Base-by-base conservation (phyloP, 176 grass and related monocot species). In the Carex myosuroides region DNA sequence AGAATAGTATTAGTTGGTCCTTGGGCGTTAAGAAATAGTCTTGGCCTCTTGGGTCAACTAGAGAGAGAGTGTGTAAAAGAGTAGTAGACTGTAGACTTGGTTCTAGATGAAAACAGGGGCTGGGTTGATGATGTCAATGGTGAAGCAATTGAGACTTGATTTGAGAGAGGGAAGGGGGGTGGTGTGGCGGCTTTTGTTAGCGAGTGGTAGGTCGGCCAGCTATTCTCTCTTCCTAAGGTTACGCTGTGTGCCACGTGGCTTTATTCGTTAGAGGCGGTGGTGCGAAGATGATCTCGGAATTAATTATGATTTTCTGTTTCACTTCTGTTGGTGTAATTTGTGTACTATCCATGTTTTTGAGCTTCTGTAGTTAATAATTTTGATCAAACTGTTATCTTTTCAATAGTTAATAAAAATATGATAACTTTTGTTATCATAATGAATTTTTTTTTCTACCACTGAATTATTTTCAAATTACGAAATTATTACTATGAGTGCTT, bases 181-280 rank as follows among this genome's bases (percentile, higher is more conserved):
- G 44, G 72, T 55, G 73, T 56, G 73, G 73, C 50, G 50, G 73
- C 73, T 56, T 55, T 56, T 30, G 73, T 6, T 63, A 11, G 1
- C 13, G 29, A 81, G 56, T 64, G 79, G 58, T 62, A 81, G 79
- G 79, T 81, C 79, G 57, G 56, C 59, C 58, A 39, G 77, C 35
- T 64, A 21, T 62, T 78, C 52, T 78, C 42, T 78, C 50, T 78
- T 77, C 72, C 48, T 56, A 52, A 16, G 73, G 73, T 81, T 64
- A 13, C 41, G 39, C 79, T 42, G 9, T 46, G 16, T 81, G 79
- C 79, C 79, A 81, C 79, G 79, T 81, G 79, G 50, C 73, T 33
- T 74, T 78, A 57, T 78, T 57, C 48, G 12, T 77, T 33, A 22
- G 70, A 73, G 70, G 50, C 72, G 72, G 50, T 76, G 71, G 10